phyloP scores from a whole-genome alignment of 805 yeast genomes.

The Metschnikowia henanensis region DNA sequence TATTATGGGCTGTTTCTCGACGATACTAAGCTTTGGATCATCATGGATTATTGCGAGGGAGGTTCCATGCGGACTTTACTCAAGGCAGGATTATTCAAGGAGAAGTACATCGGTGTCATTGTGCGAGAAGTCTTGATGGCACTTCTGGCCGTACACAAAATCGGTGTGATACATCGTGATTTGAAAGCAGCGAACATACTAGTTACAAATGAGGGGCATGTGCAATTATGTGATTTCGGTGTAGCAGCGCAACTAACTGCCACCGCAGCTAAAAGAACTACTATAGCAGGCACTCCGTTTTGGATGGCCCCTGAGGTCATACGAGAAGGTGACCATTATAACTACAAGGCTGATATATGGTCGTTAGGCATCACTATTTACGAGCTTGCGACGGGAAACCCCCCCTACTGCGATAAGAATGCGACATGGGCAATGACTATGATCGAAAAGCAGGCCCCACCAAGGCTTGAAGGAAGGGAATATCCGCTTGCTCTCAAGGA shows the following conservation, averaged over 20 bases:
- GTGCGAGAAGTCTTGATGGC: conserved; percentile 81
- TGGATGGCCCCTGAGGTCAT: conserved; percentile 99
- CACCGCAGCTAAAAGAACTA: conserved; percentile 74
- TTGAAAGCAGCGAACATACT: conserved; percentile 95
- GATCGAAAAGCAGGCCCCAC: conserved; percentile 91
- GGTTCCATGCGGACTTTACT: conserved; percentile 88
- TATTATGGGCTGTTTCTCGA: conserved; percentile 86
- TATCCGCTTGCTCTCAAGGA: conserved; percentile 79
- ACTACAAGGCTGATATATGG: conserved; percentile 95
- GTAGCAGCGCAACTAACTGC: conserved; percentile 93
- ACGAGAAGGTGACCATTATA: conserved; percentile 85
- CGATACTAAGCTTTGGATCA: conserved; percentile 94
- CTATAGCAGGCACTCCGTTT: conserved; percentile 95
- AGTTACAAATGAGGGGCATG: conserved; percentile 84
- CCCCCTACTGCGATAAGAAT: conserved; percentile 95
- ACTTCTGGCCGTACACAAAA: conserved; percentile 75
- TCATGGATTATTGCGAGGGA: conserved; percentile 97
- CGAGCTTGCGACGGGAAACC: conserved; percentile 96
- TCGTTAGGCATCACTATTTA: conserved; percentile 91
- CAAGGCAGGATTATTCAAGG: conserved; percentile 87
- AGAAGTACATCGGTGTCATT: conserved; percentile 77
- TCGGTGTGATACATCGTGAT: conserved; percentile 94
- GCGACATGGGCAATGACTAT: conserved; percentile 93
- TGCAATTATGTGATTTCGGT: conserved; percentile 95
- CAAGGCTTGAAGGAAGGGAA: conserved; percentile 88